Evolutionary conservation across 257 asterid genomes (phyloP).

Genomic region (Solanum tarijense): DNA sequence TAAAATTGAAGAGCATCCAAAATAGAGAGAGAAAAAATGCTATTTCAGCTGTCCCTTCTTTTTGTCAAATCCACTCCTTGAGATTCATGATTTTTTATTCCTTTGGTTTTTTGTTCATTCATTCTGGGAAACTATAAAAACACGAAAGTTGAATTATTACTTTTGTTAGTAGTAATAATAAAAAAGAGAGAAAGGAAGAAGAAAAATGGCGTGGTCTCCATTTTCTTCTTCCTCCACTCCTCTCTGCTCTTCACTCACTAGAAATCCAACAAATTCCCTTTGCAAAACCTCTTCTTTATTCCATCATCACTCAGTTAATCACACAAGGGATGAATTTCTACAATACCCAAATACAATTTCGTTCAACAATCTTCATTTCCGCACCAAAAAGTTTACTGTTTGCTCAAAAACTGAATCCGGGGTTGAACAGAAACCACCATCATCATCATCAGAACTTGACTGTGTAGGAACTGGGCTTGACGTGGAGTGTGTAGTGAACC

Average conservation of each 20-base stretch:
- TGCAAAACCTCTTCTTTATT: constrained; percentile 6
- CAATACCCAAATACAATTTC: neutral
- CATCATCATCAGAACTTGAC: constrained; percentile 37
- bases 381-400: neutral
- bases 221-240: neutral
- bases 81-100: neutral
- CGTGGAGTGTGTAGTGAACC: constrained; percentile 45
- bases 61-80: neutral
- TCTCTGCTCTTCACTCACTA: constrained; percentile 19
- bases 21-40: too few relatives aligned
- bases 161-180: too few relatives aligned
- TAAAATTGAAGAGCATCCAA: too few relatives aligned
- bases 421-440: constrained; percentile 7
- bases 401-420: constrained; percentile 23
- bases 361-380: neutral
- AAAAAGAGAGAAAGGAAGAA: neutral
- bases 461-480: constrained; percentile 58
- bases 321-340: neutral
- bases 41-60: neutral
- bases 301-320: neutral
- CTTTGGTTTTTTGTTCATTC: neutral
- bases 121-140: neutral
- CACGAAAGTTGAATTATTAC: neutral
- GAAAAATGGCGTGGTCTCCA: constrained; percentile 33
- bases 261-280: neutral